A percentile compares a stretch with the other conserved stretches of the same genome.
phyloP scores from a whole-genome alignment of 208 protist species.

The Crithidia bombi region DNA sequence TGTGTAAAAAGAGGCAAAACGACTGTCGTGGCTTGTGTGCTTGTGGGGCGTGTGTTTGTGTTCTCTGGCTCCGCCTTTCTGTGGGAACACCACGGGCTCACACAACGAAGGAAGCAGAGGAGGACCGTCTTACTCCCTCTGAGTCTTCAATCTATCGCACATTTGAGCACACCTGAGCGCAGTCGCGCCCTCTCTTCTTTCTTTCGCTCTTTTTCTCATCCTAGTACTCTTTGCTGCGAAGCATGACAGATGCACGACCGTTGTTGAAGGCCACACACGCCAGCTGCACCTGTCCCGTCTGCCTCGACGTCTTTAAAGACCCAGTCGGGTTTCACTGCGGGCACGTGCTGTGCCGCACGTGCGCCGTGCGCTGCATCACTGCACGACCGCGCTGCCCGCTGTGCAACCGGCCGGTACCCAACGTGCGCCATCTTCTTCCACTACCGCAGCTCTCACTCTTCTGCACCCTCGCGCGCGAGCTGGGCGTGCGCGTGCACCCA shows the following conservation, averaged over 20 bases:
- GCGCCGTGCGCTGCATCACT: conserved; percentile 51
- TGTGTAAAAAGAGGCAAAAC: too few species aligned
- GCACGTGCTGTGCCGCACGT: conserved; percentile 72
- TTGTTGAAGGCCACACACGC: conserved; percentile 42
- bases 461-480: conserved; percentile 43
- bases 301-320: conserved; percentile 60
- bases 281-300: conserved; percentile 59
- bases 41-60: too few species aligned
- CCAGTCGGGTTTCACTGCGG: conserved; percentile 65
- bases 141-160: too few species aligned
- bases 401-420: conserved; percentile 59
- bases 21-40: too few species aligned
- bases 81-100: too few species aligned
- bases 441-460: conserved; percentile 61
- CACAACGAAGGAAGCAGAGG: too few species aligned
- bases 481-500: conserved; percentile 26
- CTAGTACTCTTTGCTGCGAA: too few species aligned
- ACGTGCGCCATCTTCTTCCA: conserved; percentile 29
- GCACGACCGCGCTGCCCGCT: conserved; percentile 69
- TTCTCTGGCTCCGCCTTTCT: too few species aligned
- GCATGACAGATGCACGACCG: conserved; percentile 22
- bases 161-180: too few species aligned
- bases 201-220: too few species aligned
- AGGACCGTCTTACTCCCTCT: too few species aligned
- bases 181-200: not conserved